These are phyloP conservation scores for Ganoderma leucocontextum DNA, from an alignment of 1,284 basidiomycete genomes.

Conservation along the genomic window DNA sequence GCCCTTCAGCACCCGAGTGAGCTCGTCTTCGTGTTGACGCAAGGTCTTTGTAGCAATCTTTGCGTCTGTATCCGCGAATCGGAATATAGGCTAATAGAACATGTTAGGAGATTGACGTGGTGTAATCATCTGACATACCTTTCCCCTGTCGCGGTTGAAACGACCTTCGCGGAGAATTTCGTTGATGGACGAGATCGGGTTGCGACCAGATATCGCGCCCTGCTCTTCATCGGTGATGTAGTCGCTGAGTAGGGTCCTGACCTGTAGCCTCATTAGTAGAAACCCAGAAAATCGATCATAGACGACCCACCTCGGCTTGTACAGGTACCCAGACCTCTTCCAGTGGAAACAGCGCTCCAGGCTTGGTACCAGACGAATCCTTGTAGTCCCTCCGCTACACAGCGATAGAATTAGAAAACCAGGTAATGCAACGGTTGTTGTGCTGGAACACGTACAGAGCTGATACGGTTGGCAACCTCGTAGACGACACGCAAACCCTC, in stretches of 20 bases:
- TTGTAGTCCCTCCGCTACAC: slow-evolving; percentile 85
- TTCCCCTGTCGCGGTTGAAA: slow-evolving; percentile 78
- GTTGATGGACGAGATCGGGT: slow-evolving; percentile 93
- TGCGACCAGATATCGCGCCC: slow-evolving; percentile 78
- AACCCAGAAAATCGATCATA: slow-evolving; percentile 13
- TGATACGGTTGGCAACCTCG: slow-evolving; percentile 90
- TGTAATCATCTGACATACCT: slow-evolving; percentile 55
- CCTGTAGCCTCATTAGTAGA: slow-evolving; percentile 51
- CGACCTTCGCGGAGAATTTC: slow-evolving; percentile 91
- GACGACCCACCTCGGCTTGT: slow-evolving; percentile 79
- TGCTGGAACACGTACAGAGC: slow-evolving; percentile 68
- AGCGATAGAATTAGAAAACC: not conserved
- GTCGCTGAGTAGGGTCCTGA: slow-evolving; percentile 87
- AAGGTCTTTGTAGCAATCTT: slow-evolving; percentile 77
- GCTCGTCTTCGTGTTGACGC: slow-evolving; percentile 83
- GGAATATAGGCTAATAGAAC: slow-evolving; percentile 78
- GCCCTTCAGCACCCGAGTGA: slow-evolving; percentile 85
- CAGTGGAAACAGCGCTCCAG: slow-evolving; percentile 78
- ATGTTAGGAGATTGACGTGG: not conserved
- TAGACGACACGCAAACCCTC: slow-evolving; percentile 93
- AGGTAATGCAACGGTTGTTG: not conserved
- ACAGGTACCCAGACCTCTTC: slow-evolving; percentile 93
- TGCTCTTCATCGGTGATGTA: slow-evolving; percentile 93
- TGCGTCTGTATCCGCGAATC: slow-evolving; percentile 87
- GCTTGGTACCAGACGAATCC: slow-evolving; percentile 81